Percentiles rank a stretch among this genome's conserved stretches.
These are phyloP conservation scores for Ilex aquifolium DNA, from an alignment of 257 asterid species.

Conservation along the genomic window DNA sequence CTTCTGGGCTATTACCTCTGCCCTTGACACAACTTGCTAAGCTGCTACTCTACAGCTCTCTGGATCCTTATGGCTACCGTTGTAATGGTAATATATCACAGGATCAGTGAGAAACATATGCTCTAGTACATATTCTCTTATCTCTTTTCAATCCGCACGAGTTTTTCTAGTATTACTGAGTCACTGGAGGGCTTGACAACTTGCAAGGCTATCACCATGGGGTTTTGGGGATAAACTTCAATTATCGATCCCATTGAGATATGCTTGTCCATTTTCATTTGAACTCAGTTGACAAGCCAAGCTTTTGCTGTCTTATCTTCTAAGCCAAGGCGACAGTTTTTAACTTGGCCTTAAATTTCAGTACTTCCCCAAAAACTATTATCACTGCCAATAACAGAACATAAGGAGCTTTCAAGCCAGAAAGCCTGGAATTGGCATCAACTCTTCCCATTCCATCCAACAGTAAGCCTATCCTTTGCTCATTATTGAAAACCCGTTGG, in stretches of 20 bases:
- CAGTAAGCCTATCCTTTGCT: constrained; percentile 24
- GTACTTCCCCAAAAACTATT: constrained; percentile 31
- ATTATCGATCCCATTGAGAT: constrained; percentile 34
- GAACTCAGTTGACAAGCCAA: constrained; percentile 11
- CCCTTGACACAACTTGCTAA: neutral
- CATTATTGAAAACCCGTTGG: constrained; percentile 12
- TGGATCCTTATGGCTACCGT: neutral
- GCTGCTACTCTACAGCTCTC: neutral
- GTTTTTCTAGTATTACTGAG: constrained; percentile 39
- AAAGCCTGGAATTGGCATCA: constrained; percentile 25
- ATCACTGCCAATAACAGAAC: constrained; percentile 31
- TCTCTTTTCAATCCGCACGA: constrained; percentile 51
- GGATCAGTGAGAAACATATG: constrained; percentile 38
- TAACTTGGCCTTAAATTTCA: constrained; percentile 28
- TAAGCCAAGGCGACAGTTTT: constrained; percentile 41
- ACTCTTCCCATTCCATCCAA: constrained; percentile 45
- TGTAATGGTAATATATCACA: constrained; percentile 13
- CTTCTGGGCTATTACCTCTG: neutral
- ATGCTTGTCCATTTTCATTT: constrained; percentile 44
- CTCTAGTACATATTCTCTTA: constrained; percentile 36
- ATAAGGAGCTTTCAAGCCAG: constrained; percentile 21
- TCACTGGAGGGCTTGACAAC: constrained; percentile 47
- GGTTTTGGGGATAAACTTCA: constrained; percentile 26
- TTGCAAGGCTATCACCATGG: constrained; percentile 31
- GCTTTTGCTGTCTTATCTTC: constrained; percentile 47